A percentile compares a stretch with the other conserved stretches of the same genome.
These are phyloP conservation scores for Picea sitchensis DNA, from an alignment of 75 land plant species.

Conservation along the genomic window DNA sequence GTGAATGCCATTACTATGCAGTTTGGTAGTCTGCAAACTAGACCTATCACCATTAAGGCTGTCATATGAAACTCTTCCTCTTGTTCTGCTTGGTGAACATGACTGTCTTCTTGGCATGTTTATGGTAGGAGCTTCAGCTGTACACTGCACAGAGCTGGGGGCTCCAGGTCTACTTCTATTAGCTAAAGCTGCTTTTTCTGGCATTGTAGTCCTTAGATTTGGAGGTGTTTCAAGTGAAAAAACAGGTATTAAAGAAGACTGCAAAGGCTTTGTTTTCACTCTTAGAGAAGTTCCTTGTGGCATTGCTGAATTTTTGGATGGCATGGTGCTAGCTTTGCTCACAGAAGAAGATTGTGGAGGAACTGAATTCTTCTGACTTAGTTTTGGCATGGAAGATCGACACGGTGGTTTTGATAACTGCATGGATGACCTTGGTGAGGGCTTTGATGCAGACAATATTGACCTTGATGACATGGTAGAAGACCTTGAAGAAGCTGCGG, in stretches of 20 bases:
- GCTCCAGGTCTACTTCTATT: conserved; percentile 27
- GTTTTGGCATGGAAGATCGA: background rate
- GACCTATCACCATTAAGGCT: conserved; percentile 7
- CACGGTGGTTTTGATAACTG: conserved; percentile 5
- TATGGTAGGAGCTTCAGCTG: conserved; percentile 5
- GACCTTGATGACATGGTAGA: conserved; percentile 15
- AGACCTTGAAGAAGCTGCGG: conserved; percentile 22
- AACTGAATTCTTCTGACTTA: background rate
- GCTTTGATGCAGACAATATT: background rate
- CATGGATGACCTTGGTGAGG: conserved; percentile 22
- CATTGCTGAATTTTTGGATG: conserved; percentile 19
- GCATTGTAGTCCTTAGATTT: conserved; percentile 29
- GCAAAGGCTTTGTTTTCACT: conserved; percentile 23
- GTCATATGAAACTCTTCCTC: conserved; percentile 18
- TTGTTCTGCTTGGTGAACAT: conserved; percentile 31
- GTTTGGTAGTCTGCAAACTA: conserved; percentile 1
- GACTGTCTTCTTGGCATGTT: conserved; percentile 39
- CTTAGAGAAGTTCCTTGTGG: conserved; percentile 29
- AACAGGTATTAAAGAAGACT: conserved; percentile 30
- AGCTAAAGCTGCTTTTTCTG: conserved; percentile 27
- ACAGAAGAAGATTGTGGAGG: conserved; percentile 5
- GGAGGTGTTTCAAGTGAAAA: conserved; percentile 48
- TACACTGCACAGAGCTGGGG: conserved; percentile 3
- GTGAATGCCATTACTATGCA: conserved; percentile 3
- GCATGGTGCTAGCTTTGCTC: conserved; percentile 8